Evolutionary conservation across 2,329 filamentous ascomycete species (phyloP), one percentile per base, ranked within the genome.

Genomic region (Nannizzia gypsea): DNA sequence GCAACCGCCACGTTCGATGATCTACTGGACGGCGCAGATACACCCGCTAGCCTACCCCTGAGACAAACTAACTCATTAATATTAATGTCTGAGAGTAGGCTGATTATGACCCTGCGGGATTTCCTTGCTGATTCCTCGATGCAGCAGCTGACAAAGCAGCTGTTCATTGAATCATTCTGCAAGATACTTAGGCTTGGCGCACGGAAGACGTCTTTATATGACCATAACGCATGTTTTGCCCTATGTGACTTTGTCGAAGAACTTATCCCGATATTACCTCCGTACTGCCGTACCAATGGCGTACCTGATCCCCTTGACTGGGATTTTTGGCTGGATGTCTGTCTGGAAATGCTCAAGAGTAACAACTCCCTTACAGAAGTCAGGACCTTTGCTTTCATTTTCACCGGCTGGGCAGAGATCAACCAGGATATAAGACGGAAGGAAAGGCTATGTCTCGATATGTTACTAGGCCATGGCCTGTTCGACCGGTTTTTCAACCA

Each of bases 221-320:
- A 95, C 70, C 88, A 90, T 68, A 84, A 84, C 63, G 87, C 89
- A 17, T 95, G 90, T 71, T 93, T 93, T 69, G 88, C 89, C 8
- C 78, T 96, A n/a, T 92, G 90, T 69, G 91, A 96, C 71, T 90
- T 96, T 64, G 76, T 96, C 26, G 89, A 96, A 69, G 90, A 96
- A 72, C 81, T 86, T 1, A 76, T 95, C 57, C 77, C 83, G 15
- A 84, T 90, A 44, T 76, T 87, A 62, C 77, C 83, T 44, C 80
- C 83, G 59, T 88, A 85, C 64, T 73, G 76, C 38, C 72, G 81
- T 75, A 72, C 77, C 69, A 68, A 74, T 68, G 66, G 74, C 67
- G 56, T 71, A 68, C 59, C 71, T 63, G 66, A 80, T 22, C 80
- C 86, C 57, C 72, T 91, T 44, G 84, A 92, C 70, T 95, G 89